Percentiles rank a stretch among this genome's conserved stretches.
Conservation (phyloP, 2,329 filamentous ascomycete species). For the Claviceps spartinae region DNA sequence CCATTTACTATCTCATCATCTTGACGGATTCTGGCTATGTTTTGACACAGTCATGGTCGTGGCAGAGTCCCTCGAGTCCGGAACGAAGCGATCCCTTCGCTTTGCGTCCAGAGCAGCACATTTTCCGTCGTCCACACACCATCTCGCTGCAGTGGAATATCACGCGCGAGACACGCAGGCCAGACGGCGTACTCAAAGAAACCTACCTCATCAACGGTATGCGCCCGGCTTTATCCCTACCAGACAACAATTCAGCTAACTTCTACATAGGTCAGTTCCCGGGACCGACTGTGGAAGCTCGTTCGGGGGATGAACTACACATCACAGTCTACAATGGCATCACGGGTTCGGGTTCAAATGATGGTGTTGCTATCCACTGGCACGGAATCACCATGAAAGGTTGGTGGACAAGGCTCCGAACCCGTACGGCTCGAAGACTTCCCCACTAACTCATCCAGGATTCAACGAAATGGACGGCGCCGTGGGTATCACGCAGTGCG, state of each 20-base stretch:
- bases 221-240: background rate
- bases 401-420: background rate
- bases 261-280: slow-evolving; percentile 21
- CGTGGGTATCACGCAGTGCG: slow-evolving; percentile 45
- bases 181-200: slow-evolving; percentile 35
- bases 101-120: slow-evolving; percentile 29
- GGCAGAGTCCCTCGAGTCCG: too few relatives aligned
- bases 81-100: slow-evolving; percentile 3
- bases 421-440: too few relatives aligned
- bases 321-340: slow-evolving; percentile 27
- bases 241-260: background rate
- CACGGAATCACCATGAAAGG: slow-evolving; percentile 54
- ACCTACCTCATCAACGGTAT: slow-evolving; percentile 36
- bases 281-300: slow-evolving; percentile 30
- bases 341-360: slow-evolving; percentile 2
- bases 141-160: slow-evolving; percentile 26
- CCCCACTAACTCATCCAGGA: slow-evolving; percentile 18
- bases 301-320: slow-evolving; percentile 27
- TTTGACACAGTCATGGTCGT: background rate
- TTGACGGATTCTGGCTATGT: background rate
- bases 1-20: slow-evolving; percentile 5
- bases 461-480: slow-evolving; percentile 48
- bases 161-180: slow-evolving; percentile 21
- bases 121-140: slow-evolving; percentile 19
- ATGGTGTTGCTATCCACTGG: slow-evolving; percentile 47